Evolutionary conservation across 2,329 filamentous ascomycete genomes (phyloP).

Genomic region (Huntiella savannae): DNA sequence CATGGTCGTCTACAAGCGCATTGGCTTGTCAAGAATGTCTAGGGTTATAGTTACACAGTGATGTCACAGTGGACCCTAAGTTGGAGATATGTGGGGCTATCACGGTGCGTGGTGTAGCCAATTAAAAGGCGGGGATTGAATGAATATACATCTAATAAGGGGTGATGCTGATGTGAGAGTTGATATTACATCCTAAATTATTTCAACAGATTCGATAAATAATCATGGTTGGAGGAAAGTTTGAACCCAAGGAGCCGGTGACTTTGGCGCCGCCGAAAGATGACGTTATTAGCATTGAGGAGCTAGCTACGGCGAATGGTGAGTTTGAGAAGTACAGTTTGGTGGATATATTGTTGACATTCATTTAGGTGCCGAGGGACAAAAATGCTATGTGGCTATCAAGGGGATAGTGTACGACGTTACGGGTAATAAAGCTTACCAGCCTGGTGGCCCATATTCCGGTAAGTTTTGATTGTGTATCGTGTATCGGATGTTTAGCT

Average conservation of each 20-base stretch:
- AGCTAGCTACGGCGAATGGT: constrained; percentile 73
- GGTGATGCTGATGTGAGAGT: too few relatives aligned
- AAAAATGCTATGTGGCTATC: constrained; percentile 49
- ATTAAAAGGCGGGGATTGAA: too few relatives aligned
- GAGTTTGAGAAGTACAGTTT: constrained; percentile 18
- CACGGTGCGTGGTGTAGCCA: too few relatives aligned
- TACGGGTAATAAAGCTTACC: constrained; percentile 71
- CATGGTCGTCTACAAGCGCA: too few relatives aligned
- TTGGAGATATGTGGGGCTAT: too few relatives aligned
- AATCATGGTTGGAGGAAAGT: constrained; percentile 39
- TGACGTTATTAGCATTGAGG: constrained; percentile 64
- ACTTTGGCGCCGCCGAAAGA: constrained; percentile 68
- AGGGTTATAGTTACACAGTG: too few relatives aligned
- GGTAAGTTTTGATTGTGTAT: constrained; percentile 32
- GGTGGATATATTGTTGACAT: not conserved
- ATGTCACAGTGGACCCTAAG: too few relatives aligned
- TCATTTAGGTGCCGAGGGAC: constrained; percentile 40
- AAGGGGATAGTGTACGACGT: constrained; percentile 91
- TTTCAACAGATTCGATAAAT: not conserved
- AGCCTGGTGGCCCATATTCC: constrained; percentile 63
- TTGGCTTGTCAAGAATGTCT: too few relatives aligned
- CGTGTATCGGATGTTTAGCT: not conserved
- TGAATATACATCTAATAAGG: too few relatives aligned
- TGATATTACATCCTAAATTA: too few relatives aligned
- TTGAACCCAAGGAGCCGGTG: constrained; percentile 62